A percentile compares a stretch with the other conserved stretches of the same genome.
Evolutionary conservation across 2,329 filamentous ascomycete genomes (phyloP).

Genomic region (Paramyrothecium roridum): DNA sequence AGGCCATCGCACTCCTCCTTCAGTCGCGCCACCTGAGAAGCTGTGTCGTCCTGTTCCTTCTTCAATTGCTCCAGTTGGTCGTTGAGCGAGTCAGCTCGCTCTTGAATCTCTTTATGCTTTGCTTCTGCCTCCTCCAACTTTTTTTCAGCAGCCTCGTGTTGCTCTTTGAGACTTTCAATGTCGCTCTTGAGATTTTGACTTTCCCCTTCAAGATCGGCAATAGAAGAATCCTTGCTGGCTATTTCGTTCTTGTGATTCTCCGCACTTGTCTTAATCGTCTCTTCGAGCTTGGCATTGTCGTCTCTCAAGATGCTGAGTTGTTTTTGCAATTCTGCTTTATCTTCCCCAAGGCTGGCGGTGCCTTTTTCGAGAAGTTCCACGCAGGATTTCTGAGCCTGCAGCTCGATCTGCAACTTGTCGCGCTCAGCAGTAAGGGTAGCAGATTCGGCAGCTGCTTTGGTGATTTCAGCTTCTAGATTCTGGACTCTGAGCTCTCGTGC

Average conservation of each 20-base stretch:
- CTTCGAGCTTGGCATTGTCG: constrained; percentile 16
- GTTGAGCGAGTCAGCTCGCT: constrained; percentile 12
- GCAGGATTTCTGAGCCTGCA: constrained; percentile 12
- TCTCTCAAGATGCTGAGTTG: constrained; percentile 13
- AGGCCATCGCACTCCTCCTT: constrained; percentile 16
- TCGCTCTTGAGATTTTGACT: constrained; percentile 17
- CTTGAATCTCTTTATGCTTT: constrained; percentile 5
- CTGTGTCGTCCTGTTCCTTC: constrained; percentile 17
- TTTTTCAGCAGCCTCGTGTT: constrained; percentile 16
- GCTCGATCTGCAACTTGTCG: constrained; percentile 15
- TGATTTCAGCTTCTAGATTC: constrained; percentile 17
- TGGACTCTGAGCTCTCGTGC: constrained; percentile 18
- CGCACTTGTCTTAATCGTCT: constrained; percentile 1
- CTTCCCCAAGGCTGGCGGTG: constrained; percentile 11
- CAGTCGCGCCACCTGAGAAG: constrained; percentile 16
- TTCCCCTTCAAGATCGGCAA: constrained; percentile 15
- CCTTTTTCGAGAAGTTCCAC: constrained; percentile 12
- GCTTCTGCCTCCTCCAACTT: constrained; percentile 17
- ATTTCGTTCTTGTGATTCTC: constrained; percentile 4
- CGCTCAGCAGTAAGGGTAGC: constrained; percentile 18
- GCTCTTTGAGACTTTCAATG: constrained; percentile 19
- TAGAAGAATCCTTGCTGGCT: constrained; percentile 17
- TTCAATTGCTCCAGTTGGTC: constrained; percentile 15
- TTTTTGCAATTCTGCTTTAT: constrained; percentile 16
- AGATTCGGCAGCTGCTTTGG: constrained; percentile 17